phyloP scores from a whole-genome alignment of 192 early-diverging fungal species.

The Coemansia sp. region DNA sequence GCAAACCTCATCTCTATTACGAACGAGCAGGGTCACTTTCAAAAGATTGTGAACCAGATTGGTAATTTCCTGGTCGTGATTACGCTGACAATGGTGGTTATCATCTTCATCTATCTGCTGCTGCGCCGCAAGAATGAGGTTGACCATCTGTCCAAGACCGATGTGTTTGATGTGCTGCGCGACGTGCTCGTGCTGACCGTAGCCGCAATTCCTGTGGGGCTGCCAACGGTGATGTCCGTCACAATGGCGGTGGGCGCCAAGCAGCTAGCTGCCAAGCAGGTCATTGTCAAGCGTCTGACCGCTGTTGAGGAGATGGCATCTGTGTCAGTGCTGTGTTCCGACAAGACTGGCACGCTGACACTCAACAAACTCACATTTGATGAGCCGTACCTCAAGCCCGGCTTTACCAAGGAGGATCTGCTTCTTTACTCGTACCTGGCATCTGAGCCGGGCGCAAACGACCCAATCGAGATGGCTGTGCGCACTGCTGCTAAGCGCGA shows the following conservation, averaged over 20 bases:
- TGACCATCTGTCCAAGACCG: constrained; percentile 48
- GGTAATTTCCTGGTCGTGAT: constrained; percentile 91
- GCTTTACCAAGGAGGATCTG: constrained; percentile 72
- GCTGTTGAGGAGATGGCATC: constrained; percentile 92
- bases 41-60: constrained; percentile 90
- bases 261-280: constrained; percentile 82
- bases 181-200: constrained; percentile 84
- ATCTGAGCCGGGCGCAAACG: constrained; percentile 84
- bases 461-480: constrained; percentile 85
- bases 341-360: constrained; percentile 89
- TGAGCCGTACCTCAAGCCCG: constrained; percentile 68
- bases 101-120: constrained; percentile 76
- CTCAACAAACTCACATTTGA: constrained; percentile 90
- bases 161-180: constrained; percentile 63
- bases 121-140: constrained; percentile 54
- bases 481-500: constrained; percentile 74
- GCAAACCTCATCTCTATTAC: constrained; percentile 91
- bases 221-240: constrained; percentile 89
- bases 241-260: constrained; percentile 93
- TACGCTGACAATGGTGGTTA: constrained; percentile 69
- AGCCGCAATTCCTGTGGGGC: constrained; percentile 90
- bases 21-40: constrained; percentile 93
- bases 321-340: constrained; percentile 78
- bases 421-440: constrained; percentile 77
- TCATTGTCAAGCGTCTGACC: constrained; percentile 92